phyloP scores from a whole-genome alignment of 805 yeast species.

The Sugiyamaella americana region DNA sequence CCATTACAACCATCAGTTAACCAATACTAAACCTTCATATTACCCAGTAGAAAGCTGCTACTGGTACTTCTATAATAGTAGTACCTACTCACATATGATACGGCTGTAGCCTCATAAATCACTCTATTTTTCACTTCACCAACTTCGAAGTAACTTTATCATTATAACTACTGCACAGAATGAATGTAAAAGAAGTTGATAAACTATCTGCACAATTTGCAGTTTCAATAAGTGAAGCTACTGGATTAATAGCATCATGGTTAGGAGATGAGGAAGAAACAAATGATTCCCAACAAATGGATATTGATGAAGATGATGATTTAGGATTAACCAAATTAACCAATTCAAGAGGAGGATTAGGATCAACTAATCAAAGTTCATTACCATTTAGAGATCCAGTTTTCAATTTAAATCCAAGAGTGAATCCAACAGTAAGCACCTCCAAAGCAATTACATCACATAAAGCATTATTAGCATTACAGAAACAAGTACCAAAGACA shows the following conservation, averaged over 20 bases:
- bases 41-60: too few relatives aligned
- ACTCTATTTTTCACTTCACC: too few relatives aligned
- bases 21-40: too few relatives aligned
- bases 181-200: constrained; percentile 12
- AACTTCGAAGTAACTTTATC: too few relatives aligned
- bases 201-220: constrained; percentile 24
- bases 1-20: too few relatives aligned
- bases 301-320: neutral
- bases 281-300: constrained; percentile 1
- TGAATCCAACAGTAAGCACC: neutral
- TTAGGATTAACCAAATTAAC: constrained; percentile 5
- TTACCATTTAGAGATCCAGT: neutral
- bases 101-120: too few relatives aligned
- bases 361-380: constrained; percentile 6
- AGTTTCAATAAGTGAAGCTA: constrained; percentile 24
- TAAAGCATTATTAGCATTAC: neutral
- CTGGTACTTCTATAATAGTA: too few relatives aligned
- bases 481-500: neutral
- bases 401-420: neutral
- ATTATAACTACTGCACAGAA: too few relatives aligned
- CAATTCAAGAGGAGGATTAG: constrained; percentile 13
- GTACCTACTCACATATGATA: too few relatives aligned
- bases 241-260: constrained; percentile 25
- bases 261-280: constrained; percentile 5
- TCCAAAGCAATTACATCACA: neutral